Evolutionary conservation across 441 rosid genomes (phyloP), one percentile per base, ranked within the genome.

Genomic region (Erysimum cheiri): DNA sequence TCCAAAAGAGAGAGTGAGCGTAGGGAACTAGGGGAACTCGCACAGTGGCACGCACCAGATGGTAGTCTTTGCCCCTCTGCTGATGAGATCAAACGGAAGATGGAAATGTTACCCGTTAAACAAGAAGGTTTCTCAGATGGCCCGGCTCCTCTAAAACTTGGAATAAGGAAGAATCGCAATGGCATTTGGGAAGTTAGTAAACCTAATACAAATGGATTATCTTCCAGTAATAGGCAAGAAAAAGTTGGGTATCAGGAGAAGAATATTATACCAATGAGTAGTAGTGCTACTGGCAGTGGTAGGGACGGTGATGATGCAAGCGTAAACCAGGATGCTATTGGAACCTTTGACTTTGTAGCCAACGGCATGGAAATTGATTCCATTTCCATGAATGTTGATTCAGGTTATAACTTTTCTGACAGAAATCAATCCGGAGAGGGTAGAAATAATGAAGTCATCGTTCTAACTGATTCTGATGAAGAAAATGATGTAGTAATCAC

Each of bases 261-360:
- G 58, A 88, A 89, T 74, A 62, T 79, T 59, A 87, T 91, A 47
- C 96, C 88, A 53, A 93, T 89, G 98, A 91, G 92, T 82, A 93
- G 97, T 81, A 93, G 97, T 78, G 94, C 90, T 28, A 91, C 96
- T 26, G 93, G 83, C 70, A 96, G 98, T 80, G 92, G 96, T 74
- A 86, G 89, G 75, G 98, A 92, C 70, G 96, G 96, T 74, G 99
- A 96, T 76, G 99, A 96, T 78, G 71, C 84, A 66, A 96, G 99
- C 72, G 98, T 93, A 69, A 96, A 93, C 80, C 97, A 96, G 84
- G 97, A 87, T 74, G 96, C 80, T 55, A 79, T 86, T 73, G 91
- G 84, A 56, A 66, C 88, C 76, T 88, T 89, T 39, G 97, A 91
- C 71, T 81, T 87, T 56, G 47, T 77, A 36, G 85, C 71, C 80